Evolutionary conservation across 2,329 filamentous ascomycete genomes (phyloP).

Genomic region (Botryotinia calthae): DNA sequence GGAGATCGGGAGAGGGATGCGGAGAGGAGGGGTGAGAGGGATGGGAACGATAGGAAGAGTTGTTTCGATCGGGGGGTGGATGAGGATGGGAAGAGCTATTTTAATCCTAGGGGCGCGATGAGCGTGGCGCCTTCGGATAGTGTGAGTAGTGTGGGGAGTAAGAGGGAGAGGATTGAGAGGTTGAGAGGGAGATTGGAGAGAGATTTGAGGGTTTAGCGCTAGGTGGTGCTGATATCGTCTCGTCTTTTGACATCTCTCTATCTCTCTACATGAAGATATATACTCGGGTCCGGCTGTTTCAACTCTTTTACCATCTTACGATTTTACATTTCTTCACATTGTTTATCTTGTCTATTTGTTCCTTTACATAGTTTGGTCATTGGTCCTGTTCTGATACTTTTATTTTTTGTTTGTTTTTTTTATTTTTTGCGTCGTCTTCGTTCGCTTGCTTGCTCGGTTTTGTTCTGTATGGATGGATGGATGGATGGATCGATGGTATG

Average conservation of each 20-base stretch:
- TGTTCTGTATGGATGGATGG: background rate
- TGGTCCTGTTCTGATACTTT: background rate
- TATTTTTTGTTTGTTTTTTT: background rate
- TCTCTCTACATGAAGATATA: background rate
- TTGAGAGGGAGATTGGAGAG: slow-evolving; percentile 22
- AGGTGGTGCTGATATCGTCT: background rate
- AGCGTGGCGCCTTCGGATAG: slow-evolving; percentile 61
- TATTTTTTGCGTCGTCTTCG: background rate
- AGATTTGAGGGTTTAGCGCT: slow-evolving; percentile 4
- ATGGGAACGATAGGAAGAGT: slow-evolving; percentile 21
- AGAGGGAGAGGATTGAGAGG: slow-evolving; percentile 33
- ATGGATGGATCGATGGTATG: background rate
- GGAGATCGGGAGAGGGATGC: background rate
- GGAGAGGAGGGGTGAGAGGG: slow-evolving; percentile 43
- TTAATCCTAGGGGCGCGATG: slow-evolving; percentile 44
- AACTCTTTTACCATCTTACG: background rate
- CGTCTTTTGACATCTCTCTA: background rate
- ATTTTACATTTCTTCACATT: background rate
- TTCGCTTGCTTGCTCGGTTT: background rate
- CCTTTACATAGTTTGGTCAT: background rate
- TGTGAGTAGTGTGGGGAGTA: slow-evolving; percentile 57
- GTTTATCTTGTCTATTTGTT: background rate
- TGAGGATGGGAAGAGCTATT: slow-evolving; percentile 14
- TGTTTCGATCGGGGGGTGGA: background rate
- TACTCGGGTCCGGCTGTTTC: background rate